Evolutionary conservation across 768 basidiomycete genomes (phyloP).

Genomic region (Russula lepida): DNA sequence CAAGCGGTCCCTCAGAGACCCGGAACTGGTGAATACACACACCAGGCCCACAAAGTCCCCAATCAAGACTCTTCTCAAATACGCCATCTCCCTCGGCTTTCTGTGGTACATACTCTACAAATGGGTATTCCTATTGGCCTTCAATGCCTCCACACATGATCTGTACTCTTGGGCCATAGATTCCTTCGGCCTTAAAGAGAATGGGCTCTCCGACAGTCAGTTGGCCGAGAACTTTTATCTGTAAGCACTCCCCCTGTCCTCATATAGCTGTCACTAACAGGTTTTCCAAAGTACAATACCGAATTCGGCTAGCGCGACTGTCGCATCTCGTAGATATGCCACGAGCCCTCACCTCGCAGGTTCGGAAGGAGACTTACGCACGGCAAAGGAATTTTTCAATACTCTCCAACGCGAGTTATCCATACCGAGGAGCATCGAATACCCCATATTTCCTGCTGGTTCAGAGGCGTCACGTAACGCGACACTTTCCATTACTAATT

Average conservation of each 20-base stretch:
- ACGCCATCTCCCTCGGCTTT: conserved; percentile 5
- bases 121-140: conserved; percentile 6
- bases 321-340: conserved; percentile 44
- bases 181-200: conserved; percentile 22
- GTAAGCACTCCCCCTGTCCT: conserved; percentile 25
- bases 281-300: conserved; percentile 38
- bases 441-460: conserved; percentile 66
- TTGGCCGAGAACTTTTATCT: conserved; percentile 39
- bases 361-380: conserved; percentile 43
- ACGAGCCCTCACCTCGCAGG: conserved; percentile 56
- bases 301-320: conserved; percentile 39
- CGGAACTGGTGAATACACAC: neutral
- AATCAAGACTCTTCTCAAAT: neutral
- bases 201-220: conserved; percentile 26
- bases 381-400: conserved; percentile 57
- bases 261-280: neutral
- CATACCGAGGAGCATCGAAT: conserved; percentile 33
- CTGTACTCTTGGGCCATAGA: conserved; percentile 12
- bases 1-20: neutral
- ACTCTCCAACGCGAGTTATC: conserved; percentile 61
- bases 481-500: conserved; percentile 43
- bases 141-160: neutral
- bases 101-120: conserved; percentile 12
- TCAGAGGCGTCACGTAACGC: conserved; percentile 56
- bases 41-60: neutral